phyloP scores from a whole-genome alignment of 768 basidiomycete genomes.

The Panaeolus papilionaceus region DNA sequence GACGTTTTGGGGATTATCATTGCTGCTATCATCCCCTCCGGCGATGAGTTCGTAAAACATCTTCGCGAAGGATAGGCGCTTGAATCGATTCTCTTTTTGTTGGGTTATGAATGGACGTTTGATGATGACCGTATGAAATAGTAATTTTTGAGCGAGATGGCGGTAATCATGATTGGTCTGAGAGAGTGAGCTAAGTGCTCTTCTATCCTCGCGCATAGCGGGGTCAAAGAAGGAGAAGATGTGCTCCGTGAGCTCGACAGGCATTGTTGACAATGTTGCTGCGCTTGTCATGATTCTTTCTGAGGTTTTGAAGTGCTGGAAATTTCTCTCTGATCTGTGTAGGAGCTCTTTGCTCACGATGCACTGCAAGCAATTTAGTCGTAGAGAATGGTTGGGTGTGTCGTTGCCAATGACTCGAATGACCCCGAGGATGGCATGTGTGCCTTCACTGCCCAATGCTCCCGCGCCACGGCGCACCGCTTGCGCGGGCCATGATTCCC shows the following conservation, averaged over 20 bases:
- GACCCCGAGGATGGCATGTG: no score
- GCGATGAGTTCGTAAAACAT: neutral
- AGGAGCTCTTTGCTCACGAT: no score
- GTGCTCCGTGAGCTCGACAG: neutral
- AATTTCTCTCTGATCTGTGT: no score
- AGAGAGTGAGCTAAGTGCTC: neutral
- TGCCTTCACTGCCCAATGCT: no score
- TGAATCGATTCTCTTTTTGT: neutral
- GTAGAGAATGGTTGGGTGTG: no score
- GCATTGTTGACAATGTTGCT: neutral
- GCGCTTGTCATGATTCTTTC: neutral
- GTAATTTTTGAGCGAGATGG: neutral
- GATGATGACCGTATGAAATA: neutral
- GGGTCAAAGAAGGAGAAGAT: neutral
- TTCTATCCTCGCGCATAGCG: neutral
- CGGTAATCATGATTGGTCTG: neutral
- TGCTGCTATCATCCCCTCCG: neutral
- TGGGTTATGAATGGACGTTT: neutral
- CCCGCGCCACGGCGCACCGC: no score
- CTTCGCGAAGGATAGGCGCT: neutral
- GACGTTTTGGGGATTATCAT: neutral
- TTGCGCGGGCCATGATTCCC: neutral
- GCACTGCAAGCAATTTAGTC: no score
- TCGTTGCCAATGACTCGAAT: no score
- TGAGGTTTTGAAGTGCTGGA: no score